Percentiles rank a stretch among this genome's conserved stretches.
phyloP scores from a whole-genome alignment of 768 basidiomycete genomes.

The Panaeolus papilionaceus region DNA sequence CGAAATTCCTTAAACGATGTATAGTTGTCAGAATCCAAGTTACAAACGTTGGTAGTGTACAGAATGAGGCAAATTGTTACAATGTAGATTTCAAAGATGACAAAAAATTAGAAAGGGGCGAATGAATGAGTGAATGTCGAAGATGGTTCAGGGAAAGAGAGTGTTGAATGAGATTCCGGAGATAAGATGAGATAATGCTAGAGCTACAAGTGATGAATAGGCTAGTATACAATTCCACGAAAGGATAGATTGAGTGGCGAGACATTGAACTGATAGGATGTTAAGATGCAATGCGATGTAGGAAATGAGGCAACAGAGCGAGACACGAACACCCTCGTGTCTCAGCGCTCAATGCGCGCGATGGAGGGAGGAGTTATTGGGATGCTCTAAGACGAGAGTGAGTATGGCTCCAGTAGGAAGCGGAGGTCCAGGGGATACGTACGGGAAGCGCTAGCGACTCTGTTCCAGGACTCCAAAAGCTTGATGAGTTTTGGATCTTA shows the following conservation, averaged over 20 bases:
- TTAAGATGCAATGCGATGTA: background rate
- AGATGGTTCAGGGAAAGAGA: background rate
- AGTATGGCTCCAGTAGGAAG: background rate
- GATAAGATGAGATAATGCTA: background rate
- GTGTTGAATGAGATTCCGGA: background rate
- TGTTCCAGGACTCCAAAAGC: conserved; percentile 31
- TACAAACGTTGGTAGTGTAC: background rate
- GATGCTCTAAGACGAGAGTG: background rate
- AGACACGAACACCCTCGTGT: conserved; percentile 1
- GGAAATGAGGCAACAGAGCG: background rate
- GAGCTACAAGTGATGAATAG: background rate
- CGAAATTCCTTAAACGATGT: background rate
- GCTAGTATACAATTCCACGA: background rate
- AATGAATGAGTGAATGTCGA: background rate
- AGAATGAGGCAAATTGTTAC: background rate
- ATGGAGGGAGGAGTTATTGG: background rate
- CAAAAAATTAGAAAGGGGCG: background rate
- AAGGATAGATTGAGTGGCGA: background rate
- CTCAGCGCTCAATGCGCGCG: background rate
- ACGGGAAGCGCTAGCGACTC: conserved; percentile 15
- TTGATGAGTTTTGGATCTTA: conserved; percentile 25
- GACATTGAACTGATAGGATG: background rate
- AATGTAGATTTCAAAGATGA: background rate
- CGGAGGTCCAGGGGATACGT: background rate
- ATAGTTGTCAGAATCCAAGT: background rate